Evolutionary conservation across 1,139 yeast genomes (phyloP), one percentile per base, ranked within the genome.

Genomic region (Candida smagusa): DNA sequence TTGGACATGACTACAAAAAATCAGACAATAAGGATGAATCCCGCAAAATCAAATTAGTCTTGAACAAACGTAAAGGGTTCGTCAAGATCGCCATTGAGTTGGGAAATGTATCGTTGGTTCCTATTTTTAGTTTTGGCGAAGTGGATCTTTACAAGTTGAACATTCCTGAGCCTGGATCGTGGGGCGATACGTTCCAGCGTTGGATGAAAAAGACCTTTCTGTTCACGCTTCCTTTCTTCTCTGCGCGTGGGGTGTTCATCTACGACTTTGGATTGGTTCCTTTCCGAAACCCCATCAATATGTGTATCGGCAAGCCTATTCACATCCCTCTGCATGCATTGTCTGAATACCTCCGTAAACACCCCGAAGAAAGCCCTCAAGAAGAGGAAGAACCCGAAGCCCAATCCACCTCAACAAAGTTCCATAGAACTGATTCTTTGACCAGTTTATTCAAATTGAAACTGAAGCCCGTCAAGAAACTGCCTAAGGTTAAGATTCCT

Each of bases 231-330:
- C 98, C 98, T 1, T 77, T 92, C 42, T 85, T 92, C 64, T 84
- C 89, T 54, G 97, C 97, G 0, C 72, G 97, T 36, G 97, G 98
- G 0, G 74, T 92, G 1, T 89, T 92, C 61, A 88, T 90, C 52
- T 87, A 90, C 53, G 96, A 90, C 56, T 87, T 86, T 63, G 98
- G 98, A 0, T 66, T 92, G 30, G 63, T 94, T 44, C 97, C 98
- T 1, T 90, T 78, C 58, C 71, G 97, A 47, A 76, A 82, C 41
- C 88, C 90, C 1, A 84, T 92, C 39, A 74, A 86, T 47, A 75
- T 90, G 19, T 88, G 86, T 27, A 78, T 85, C 32, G 98, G 98
- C 0, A 67, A 67, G 29, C 97, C 98, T 2, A 84, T 92, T 13
- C 68, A 76, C 28, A 77, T 90, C 4, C 88, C 90, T 2, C 50